A percentile compares a stretch with the other conserved stretches of the same genome.
Evolutionary conservation across 2,329 filamentous ascomycete species (phyloP).

Genomic region (Juglanconis oblonga): DNA sequence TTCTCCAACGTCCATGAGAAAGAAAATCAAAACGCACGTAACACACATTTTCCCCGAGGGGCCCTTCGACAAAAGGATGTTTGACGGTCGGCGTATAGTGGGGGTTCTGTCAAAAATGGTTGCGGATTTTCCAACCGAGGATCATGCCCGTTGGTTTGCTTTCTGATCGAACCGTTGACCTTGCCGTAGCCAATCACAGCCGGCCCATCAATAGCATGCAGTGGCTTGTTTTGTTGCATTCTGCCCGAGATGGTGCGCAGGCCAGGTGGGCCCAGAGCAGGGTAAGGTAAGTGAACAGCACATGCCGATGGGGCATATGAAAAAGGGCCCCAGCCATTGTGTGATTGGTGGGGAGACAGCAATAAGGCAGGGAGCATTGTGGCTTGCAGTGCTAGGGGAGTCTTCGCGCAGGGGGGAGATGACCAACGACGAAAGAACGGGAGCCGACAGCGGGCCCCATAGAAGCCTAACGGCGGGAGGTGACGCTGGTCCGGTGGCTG

Average conservation of each 20-base stretch:
- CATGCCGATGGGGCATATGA: not conserved
- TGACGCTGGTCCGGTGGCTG: constrained; percentile 13
- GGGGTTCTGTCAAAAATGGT: not conserved
- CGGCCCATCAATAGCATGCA: not conserved
- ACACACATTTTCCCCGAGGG: constrained; percentile 9
- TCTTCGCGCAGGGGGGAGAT: not conserved
- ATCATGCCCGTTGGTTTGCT: not conserved
- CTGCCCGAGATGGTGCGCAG: not conserved
- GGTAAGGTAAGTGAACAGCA: not conserved
- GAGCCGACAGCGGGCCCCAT: not conserved
- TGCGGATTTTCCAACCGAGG: not conserved
- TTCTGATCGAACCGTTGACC: not conserved
- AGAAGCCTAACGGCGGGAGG: constrained; percentile 10
- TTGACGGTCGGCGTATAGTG: not conserved
- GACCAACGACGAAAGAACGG: not conserved
- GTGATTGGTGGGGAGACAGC: not conserved
- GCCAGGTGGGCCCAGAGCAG: not conserved
- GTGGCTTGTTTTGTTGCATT: not conserved
- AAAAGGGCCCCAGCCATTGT: not conserved
- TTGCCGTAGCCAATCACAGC: not conserved
- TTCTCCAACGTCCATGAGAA: not conserved
- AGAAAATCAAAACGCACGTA: constrained; percentile 8
- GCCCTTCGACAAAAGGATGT: not conserved
- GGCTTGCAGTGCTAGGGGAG: not conserved
- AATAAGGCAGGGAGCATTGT: not conserved